phyloP scores from a whole-genome alignment of 2,329 filamentous ascomycete genomes.

The Curvularia sp. region DNA sequence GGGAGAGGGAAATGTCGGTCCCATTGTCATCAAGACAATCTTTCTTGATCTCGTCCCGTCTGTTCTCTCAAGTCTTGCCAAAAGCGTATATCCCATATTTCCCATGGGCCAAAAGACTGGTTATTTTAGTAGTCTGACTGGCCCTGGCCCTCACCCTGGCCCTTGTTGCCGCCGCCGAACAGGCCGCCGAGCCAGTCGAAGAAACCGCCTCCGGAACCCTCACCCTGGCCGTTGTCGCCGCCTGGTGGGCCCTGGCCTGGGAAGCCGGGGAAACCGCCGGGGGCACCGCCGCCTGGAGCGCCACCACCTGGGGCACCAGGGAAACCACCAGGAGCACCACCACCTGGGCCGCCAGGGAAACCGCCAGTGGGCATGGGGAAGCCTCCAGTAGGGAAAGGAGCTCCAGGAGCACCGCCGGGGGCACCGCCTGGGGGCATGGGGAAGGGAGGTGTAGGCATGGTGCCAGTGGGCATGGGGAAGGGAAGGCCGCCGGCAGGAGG shows the following conservation, averaged over 20 bases:
- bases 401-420: no score
- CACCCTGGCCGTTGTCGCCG: background rate
- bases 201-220: conserved; percentile 10
- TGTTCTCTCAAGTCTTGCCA: no score
- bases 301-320: background rate
- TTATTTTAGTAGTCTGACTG: background rate
- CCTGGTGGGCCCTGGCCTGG: background rate
- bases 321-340: background rate
- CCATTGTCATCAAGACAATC: no score
- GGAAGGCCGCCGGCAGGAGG: background rate
- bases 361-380: conserved; percentile 8
- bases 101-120: background rate
- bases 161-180: conserved; percentile 7
- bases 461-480: conserved; percentile 3
- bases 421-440: background rate
- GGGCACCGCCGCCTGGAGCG: background rate
- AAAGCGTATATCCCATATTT: no score
- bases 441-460: background rate
- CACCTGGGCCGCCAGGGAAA: conserved; percentile 5
- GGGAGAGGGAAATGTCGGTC: background rate
- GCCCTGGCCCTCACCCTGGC: background rate
- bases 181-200: conserved; percentile 17
- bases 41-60: no score
- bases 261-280: background rate
- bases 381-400: conserved; percentile 1